Conservation (phyloP, 805 yeast genomes). For the Saccharomycopsis selenospora region DNA sequence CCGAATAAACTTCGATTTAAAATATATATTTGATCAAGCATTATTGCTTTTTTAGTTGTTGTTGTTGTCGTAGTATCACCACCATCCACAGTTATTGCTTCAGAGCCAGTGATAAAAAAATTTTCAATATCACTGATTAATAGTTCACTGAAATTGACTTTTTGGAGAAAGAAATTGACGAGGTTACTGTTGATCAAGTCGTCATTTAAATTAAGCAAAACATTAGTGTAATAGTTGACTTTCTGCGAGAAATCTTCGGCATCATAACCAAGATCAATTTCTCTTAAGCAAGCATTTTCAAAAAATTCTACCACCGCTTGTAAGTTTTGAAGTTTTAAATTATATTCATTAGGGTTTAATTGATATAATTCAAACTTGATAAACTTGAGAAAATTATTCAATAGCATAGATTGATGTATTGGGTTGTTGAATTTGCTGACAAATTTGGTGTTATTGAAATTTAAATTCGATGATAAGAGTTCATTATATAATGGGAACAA, state of each 20-base stretch:
- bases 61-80: neutral
- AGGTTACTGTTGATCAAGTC: conserved; percentile 32
- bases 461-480: conserved; percentile 33
- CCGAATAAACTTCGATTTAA: neutral
- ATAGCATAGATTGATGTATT: conserved; percentile 42
- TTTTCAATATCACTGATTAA: conserved; percentile 31
- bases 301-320: conserved; percentile 58
- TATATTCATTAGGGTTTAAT: conserved; percentile 29
- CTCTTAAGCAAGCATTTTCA: conserved; percentile 61
- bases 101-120: conserved; percentile 21
- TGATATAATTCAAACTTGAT: conserved; percentile 30
- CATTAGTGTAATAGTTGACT: conserved; percentile 29
- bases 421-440: conserved; percentile 43
- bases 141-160: conserved; percentile 30
- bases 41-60: no score
- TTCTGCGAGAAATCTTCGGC: conserved; percentile 36
- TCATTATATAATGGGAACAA: conserved; percentile 42
- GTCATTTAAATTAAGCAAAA: conserved; percentile 29
- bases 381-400: conserved; percentile 35
- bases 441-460: conserved; percentile 36
- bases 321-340: conserved; percentile 30
- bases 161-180: conserved; percentile 35
- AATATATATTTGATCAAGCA: conserved; percentile 14
- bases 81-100: neutral
- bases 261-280: conserved; percentile 54